Conservation (phyloP, 441 rosid species). For the Codiaeum variegatum region DNA sequence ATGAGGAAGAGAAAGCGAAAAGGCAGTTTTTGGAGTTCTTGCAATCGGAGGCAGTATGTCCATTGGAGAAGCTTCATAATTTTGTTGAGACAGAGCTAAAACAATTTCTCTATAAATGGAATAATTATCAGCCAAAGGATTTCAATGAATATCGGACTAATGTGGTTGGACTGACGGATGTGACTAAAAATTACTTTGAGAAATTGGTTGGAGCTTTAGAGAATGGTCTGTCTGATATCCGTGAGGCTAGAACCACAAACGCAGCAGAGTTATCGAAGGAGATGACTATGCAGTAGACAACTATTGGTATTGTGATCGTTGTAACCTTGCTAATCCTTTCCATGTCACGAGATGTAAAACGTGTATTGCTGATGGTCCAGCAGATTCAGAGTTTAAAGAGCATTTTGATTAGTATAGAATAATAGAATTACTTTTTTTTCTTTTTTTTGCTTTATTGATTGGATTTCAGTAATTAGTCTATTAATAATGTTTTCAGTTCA, state of each 20-base stretch:
- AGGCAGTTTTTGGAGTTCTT: constrained; percentile 38
- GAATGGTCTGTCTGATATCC: constrained; percentile 27
- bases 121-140: constrained; percentile 11
- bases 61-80: constrained; percentile 40
- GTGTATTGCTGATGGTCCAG: background rate
- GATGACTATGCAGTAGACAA: background rate
- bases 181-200: constrained; percentile 25
- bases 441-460: background rate
- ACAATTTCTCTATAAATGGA: constrained; percentile 15
- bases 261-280: background rate
- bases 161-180: constrained; percentile 29
- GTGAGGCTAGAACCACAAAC: background rate
- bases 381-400: background rate
- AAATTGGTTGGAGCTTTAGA: constrained; percentile 25
- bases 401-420: too few species aligned
- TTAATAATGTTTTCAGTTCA: background rate
- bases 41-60: constrained; percentile 46
- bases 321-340: constrained; percentile 6
- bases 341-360: background rate
- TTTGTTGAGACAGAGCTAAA: constrained; percentile 32
- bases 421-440: too few species aligned
- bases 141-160: constrained; percentile 29
- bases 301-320: background rate
- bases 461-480: background rate
- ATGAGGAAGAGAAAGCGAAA: constrained; percentile 28